Evolutionary conservation across 805 yeast species (phyloP).

Genomic region (Yamadazyma ubonensis): DNA sequence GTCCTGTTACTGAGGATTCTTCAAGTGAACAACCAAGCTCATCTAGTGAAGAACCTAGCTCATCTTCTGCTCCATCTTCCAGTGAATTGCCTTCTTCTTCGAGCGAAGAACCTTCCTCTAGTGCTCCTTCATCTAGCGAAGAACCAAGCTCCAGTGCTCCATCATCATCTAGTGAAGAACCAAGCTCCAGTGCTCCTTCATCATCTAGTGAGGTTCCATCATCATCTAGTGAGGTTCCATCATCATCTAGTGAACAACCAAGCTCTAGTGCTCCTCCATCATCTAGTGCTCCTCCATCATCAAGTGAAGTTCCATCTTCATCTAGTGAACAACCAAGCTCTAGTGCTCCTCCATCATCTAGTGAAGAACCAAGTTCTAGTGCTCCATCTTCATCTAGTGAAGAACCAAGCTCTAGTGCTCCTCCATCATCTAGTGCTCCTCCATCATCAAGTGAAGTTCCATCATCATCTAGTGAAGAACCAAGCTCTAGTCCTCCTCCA

Average conservation of each 20-base stretch:
- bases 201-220: not conserved
- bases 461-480: not conserved
- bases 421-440: not conserved
- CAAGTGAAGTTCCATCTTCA: not conserved
- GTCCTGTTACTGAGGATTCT: not conserved
- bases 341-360: too few species aligned
- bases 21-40: not conserved
- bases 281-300: too few species aligned
- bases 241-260: not conserved
- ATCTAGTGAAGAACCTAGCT: not conserved
- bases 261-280: too few species aligned
- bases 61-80: too few species aligned
- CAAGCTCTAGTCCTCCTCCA: too few species aligned
- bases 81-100: not conserved
- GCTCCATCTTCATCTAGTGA: not conserved
- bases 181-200: too few species aligned
- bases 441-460: not conserved
- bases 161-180: conserved; percentile 1
- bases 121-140: not conserved
- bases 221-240: not conserved
- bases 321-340: not conserved
- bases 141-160: not conserved
- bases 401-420: not conserved
- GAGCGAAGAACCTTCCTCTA: not conserved
- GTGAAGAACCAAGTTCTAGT: too few species aligned